These are phyloP conservation scores for Aureobasidium musti DNA, from an alignment of 2,329 filamentous ascomycete species.

Conservation along the genomic window DNA sequence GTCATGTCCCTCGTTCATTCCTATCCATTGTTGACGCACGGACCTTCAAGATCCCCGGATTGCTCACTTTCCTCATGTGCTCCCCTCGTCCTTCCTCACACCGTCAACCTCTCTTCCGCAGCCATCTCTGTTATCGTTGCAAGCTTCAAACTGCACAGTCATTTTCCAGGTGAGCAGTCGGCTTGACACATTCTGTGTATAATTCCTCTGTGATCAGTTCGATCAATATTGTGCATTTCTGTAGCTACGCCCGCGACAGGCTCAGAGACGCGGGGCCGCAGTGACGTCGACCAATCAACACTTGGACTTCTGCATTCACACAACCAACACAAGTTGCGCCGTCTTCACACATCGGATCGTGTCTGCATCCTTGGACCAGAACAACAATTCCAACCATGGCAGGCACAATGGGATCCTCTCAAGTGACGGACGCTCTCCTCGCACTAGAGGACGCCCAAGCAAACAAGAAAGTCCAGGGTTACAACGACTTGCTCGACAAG, in stretches of 20 bases:
- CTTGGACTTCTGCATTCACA: not conserved
- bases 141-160: too few relatives aligned
- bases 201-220: too few relatives aligned
- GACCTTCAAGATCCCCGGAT: slow-evolving; percentile 4
- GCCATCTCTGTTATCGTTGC: too few relatives aligned
- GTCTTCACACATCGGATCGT: not conserved
- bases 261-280: too few relatives aligned
- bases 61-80: too few relatives aligned
- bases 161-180: too few relatives aligned
- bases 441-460: slow-evolving; percentile 53
- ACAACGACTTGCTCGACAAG: slow-evolving; percentile 59
- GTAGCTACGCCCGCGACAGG: too few relatives aligned
- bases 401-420: slow-evolving; percentile 28
- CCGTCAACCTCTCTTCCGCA: too few relatives aligned
- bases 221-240: too few relatives aligned
- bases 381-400: slow-evolving; percentile 14
- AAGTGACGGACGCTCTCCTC: slow-evolving; percentile 53
- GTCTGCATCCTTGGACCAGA: not conserved
- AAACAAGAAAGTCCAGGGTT: slow-evolving; percentile 56
- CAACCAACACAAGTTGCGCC: not conserved
- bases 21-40: slow-evolving; percentile 5
- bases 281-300: slow-evolving; percentile 25
- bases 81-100: too few relatives aligned
- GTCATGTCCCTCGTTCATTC: not conserved
- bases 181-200: too few relatives aligned